These are phyloP conservation scores for Phytophthora tubulina DNA, from an alignment of 352 stramenopile species.

Conservation along the genomic window DNA sequence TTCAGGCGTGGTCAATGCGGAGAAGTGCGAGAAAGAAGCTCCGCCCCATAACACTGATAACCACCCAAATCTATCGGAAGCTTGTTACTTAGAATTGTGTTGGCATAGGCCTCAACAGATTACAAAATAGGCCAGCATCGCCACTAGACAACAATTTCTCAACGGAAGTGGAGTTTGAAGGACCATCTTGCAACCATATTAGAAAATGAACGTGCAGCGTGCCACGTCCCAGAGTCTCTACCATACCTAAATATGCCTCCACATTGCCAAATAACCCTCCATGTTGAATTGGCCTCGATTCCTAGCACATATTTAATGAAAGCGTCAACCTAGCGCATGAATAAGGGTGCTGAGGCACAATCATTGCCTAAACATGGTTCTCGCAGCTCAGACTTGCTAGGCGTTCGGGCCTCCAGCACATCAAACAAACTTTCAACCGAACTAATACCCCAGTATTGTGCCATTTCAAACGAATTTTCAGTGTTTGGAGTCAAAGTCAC, in stretches of 20 bases:
- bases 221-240: background rate
- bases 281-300: background rate
- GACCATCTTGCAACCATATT: background rate
- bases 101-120: background rate
- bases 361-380: background rate
- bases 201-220: slow-evolving; percentile 9
- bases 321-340: slow-evolving; percentile 4
- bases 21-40: background rate
- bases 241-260: slow-evolving; percentile 14
- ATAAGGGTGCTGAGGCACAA: background rate
- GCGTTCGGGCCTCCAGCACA: background rate
- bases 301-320: slow-evolving; percentile 12
- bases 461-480: slow-evolving; percentile 6
- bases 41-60: background rate
- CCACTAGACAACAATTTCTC: background rate
- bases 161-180: background rate
- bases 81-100: background rate
- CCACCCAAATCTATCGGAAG: background rate
- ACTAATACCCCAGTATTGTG: slow-evolving; percentile 12
- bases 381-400: background rate
- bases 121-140: background rate
- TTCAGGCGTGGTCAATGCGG: background rate
- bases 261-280: slow-evolving; percentile 5
- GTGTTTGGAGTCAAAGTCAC: slow-evolving; percentile 11
- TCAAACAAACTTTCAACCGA: slow-evolving; percentile 14